phyloP scores from a whole-genome alignment of 23 red algal species.

The Rhodosorus marinus region DNA sequence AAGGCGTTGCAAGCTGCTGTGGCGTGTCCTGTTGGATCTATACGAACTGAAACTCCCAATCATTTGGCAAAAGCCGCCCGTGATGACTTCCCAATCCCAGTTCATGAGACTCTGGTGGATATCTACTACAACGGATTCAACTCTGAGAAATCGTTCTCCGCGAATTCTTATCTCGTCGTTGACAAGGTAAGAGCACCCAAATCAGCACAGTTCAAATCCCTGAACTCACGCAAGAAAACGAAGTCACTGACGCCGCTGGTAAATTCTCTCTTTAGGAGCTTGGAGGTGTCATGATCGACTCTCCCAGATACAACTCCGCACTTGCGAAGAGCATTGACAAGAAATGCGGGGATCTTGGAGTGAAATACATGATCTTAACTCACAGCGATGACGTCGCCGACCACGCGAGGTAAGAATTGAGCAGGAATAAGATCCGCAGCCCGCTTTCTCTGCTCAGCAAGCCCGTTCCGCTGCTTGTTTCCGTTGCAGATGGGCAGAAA shows the following conservation, averaged over 20 bases:
- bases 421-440: too few relatives aligned
- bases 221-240: too few relatives aligned
- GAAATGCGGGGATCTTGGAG: neutral
- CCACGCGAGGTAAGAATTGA: too few relatives aligned
- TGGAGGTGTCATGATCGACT: slow-evolving; percentile 30
- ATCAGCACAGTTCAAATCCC: too few relatives aligned
- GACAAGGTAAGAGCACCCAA: neutral
- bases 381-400: slow-evolving; percentile 69
- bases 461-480: too few relatives aligned
- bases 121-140: slow-evolving; percentile 60
- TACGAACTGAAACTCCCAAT: slow-evolving; percentile 12
- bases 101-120: neutral
- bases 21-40: slow-evolving; percentile 57
- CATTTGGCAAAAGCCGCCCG: neutral
- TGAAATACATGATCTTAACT: slow-evolving; percentile 39
- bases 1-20: slow-evolving; percentile 31
- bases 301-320: slow-evolving; percentile 36
- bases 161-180: slow-evolving; percentile 23
- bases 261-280: neutral
- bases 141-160: slow-evolving; percentile 45
- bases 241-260: too few relatives aligned
- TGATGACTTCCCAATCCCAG: slow-evolving; percentile 7
- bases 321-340: slow-evolving; percentile 31
- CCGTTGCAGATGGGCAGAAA: slow-evolving; percentile 54
- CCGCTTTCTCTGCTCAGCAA: too few relatives aligned